phyloP scores from a whole-genome alignment of 1,139 yeast species.

The Yamadazyma songkhlaensis region DNA sequence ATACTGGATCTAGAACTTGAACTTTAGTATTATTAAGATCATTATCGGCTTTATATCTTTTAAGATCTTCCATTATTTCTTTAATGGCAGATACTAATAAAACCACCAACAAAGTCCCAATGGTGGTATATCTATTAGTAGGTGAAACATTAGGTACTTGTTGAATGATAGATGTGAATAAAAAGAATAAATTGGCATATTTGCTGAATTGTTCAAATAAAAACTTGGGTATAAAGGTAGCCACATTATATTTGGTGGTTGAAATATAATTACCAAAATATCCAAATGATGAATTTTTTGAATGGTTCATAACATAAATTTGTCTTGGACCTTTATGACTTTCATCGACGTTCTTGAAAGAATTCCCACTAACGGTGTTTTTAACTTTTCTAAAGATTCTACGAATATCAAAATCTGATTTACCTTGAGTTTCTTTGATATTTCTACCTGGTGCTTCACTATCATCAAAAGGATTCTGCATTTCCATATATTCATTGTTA shows the following conservation, averaged over 20 bases:
- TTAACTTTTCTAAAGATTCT: constrained; percentile 11
- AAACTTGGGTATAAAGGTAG: constrained; percentile 92
- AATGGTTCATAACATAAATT: constrained; percentile 62
- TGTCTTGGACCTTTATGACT: constrained; percentile 51
- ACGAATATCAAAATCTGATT: constrained; percentile 15
- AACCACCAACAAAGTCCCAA: constrained; percentile 84
- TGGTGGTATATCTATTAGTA: constrained; percentile 92
- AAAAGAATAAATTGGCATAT: constrained; percentile 91
- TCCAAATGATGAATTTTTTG: constrained; percentile 51
- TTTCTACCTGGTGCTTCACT: constrained; percentile 7
- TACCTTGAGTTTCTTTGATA: constrained; percentile 8
- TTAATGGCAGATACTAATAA: constrained; percentile 87
- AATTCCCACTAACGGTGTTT: constrained; percentile 9
- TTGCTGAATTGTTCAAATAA: constrained; percentile 95
- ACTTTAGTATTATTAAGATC: constrained; percentile 82
- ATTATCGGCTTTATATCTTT: constrained; percentile 83
- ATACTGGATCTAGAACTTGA: constrained; percentile 58
- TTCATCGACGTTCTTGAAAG: constrained; percentile 8
- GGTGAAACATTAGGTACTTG: constrained; percentile 98
- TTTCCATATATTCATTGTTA: constrained; percentile 13
- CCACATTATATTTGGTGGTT: constrained; percentile 93
- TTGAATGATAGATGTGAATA: constrained; percentile 90
- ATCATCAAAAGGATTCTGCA: constrained; percentile 37
- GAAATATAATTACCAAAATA: constrained; percentile 85
- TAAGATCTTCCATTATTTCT: constrained; percentile 86